Conservation (phyloP, 306 rosid species). For the Echinosophora koreensis region DNA sequence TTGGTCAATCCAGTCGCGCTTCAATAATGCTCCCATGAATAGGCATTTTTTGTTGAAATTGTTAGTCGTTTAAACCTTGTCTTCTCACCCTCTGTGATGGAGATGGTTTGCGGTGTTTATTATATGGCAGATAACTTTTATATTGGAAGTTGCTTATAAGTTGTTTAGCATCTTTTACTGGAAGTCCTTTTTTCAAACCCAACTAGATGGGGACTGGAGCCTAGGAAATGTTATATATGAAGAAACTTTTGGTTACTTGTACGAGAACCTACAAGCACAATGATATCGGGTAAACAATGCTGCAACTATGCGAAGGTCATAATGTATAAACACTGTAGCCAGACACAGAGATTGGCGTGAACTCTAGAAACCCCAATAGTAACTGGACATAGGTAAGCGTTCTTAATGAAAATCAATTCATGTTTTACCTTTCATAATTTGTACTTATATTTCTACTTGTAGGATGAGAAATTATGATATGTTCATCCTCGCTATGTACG, state of each 20-base stretch:
- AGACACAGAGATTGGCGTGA: background rate
- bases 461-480: too few species aligned
- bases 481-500: too few species aligned
- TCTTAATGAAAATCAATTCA: too few species aligned
- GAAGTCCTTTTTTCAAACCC: background rate
- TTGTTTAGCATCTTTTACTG: background rate
- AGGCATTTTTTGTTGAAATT: conserved; percentile 24
- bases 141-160: conserved; percentile 14
- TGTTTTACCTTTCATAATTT: too few species aligned
- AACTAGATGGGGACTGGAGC: background rate
- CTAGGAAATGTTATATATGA: conserved; percentile 15
- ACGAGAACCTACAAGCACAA: too few species aligned
- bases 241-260: background rate
- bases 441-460: too few species aligned
- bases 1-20: conserved; percentile 25
- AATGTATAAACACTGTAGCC: background rate
- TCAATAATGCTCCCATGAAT: conserved; percentile 26
- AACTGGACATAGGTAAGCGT: too few species aligned
- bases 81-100: background rate
- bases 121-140: conserved; percentile 1
- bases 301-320: background rate
- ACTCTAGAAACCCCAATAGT: background rate
- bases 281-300: background rate
- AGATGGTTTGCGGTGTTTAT: conserved; percentile 6
- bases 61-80: conserved; percentile 3